Percentiles rank a stretch among this genome's conserved stretches.
Conservation (phyloP, 441 rosid genomes). For the Biscutella laevigata region DNA sequence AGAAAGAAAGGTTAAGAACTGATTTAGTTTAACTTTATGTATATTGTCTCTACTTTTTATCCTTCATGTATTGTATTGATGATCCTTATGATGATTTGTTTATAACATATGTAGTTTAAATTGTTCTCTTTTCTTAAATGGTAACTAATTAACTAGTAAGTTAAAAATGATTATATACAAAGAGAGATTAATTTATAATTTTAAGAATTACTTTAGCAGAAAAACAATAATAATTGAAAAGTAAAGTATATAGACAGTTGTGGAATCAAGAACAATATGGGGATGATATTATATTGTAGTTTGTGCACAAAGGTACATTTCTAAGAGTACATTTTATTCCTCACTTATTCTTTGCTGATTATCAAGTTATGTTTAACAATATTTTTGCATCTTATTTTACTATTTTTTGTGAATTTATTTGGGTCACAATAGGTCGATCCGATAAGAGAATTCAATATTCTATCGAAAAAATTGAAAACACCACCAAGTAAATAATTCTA, state of each 20-base stretch:
- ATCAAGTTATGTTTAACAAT: too few relatives aligned
- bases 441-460: too few relatives aligned
- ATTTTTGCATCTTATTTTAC: too few relatives aligned
- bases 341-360: too few relatives aligned
- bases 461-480: too few relatives aligned
- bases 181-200: not conserved
- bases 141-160: too few relatives aligned
- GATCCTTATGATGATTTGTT: slow-evolving; percentile 17
- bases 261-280: slow-evolving; percentile 19
- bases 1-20: not conserved
- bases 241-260: slow-evolving; percentile 15
- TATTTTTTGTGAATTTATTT: too few relatives aligned
- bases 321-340: slow-evolving; percentile 20
- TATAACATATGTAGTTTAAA: slow-evolving; percentile 8
- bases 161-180: not conserved
- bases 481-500: too few relatives aligned
- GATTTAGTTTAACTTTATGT: slow-evolving; percentile 14
- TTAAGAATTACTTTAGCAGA: too few relatives aligned
- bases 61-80: not conserved
- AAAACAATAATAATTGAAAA: too few relatives aligned
- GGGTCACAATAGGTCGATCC: too few relatives aligned
- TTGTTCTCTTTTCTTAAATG: too few relatives aligned
- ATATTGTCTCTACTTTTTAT: slow-evolving; percentile 8
- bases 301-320: slow-evolving; percentile 27
- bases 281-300: slow-evolving; percentile 13